A percentile compares a stretch with the other conserved stretches of the same genome.
Conservation (phyloP, 176 grass and related monocot genomes). For the Eleusine indica region DNA sequence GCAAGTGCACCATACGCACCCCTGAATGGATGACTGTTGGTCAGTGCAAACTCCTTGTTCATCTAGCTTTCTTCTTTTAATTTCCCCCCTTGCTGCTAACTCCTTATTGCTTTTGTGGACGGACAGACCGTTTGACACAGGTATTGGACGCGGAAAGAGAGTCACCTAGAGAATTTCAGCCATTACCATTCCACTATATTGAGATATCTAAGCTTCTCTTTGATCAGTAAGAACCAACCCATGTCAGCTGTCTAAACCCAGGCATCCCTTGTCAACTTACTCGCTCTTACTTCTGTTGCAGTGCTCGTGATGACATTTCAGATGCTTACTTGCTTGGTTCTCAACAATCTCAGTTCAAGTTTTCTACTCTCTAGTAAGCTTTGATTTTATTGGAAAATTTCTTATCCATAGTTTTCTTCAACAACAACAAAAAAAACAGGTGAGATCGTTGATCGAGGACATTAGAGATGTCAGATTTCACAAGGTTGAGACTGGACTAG, state of each 20-base stretch:
- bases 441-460: constrained; percentile 94
- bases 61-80: neutral
- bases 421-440: constrained; percentile 33
- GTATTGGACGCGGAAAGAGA: constrained; percentile 89
- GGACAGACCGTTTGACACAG: constrained; percentile 81
- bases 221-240: constrained; percentile 61
- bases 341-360: neutral
- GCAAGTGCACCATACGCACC: constrained; percentile 66
- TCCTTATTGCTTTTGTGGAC: constrained; percentile 7
- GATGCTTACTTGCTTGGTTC: constrained; percentile 85
- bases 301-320: constrained; percentile 83
- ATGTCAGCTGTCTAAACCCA: neutral
- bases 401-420: constrained; percentile 8
- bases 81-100: neutral
- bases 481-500: constrained; percentile 89
- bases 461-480: constrained; percentile 99
- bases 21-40: constrained; percentile 85
- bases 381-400: neutral
- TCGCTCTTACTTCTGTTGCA: constrained; percentile 34
- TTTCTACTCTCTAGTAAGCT: constrained; percentile 5
- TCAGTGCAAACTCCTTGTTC: constrained; percentile 19
- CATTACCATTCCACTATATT: constrained; percentile 90
- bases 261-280: too few relatives aligned
- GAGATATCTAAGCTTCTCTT: constrained; percentile 94
- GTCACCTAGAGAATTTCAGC: constrained; percentile 90